Evolutionary conservation across 2,329 filamentous ascomycete species (phyloP).

Genomic region (Botrytis fabae): DNA sequence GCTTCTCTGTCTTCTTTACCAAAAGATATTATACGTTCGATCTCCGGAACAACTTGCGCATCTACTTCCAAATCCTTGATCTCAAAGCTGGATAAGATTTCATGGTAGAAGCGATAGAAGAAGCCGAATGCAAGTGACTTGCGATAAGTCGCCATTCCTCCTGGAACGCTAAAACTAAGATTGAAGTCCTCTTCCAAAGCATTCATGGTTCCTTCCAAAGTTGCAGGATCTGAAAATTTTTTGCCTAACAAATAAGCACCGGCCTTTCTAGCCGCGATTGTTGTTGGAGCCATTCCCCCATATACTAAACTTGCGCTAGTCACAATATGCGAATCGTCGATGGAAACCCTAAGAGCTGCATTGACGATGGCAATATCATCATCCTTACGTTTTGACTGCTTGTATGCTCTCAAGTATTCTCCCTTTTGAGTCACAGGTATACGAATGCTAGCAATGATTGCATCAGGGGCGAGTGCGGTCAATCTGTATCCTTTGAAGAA

Average conservation of each 20-base stretch:
- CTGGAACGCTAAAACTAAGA: slow-evolving; percentile 84
- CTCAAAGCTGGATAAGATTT: slow-evolving; percentile 66
- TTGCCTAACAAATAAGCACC: slow-evolving; percentile 74
- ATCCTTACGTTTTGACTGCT: slow-evolving; percentile 95
- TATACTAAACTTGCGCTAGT: slow-evolving; percentile 80
- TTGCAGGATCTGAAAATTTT: slow-evolving; percentile 75
- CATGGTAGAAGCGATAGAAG: slow-evolving; percentile 97
- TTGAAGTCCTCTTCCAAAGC: slow-evolving; percentile 89
- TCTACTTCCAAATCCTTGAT: slow-evolving; percentile 58
- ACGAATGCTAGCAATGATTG: slow-evolving; percentile 82
- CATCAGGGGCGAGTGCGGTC: slow-evolving; percentile 78
- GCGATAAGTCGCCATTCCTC: slow-evolving; percentile 95
- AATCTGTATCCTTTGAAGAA: slow-evolving; percentile 92
- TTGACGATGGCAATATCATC: slow-evolving; percentile 99
- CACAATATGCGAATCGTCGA: slow-evolving; percentile 70
- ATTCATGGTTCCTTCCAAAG: slow-evolving; percentile 86
- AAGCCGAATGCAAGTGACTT: slow-evolving; percentile 89
- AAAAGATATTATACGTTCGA: slow-evolving; percentile 79
- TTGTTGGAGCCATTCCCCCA: slow-evolving; percentile 92
- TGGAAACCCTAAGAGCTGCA: slow-evolving; percentile 72
- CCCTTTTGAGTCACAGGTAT: slow-evolving; percentile 78
- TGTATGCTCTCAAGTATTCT: slow-evolving; percentile 87
- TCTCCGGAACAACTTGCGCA: slow-evolving; percentile 74
- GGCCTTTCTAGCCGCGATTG: slow-evolving; percentile 80
- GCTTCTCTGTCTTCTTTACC: slow-evolving; percentile 77